phyloP scores from a whole-genome alignment of 805 yeast species.

The Myxozyma sirexii region DNA sequence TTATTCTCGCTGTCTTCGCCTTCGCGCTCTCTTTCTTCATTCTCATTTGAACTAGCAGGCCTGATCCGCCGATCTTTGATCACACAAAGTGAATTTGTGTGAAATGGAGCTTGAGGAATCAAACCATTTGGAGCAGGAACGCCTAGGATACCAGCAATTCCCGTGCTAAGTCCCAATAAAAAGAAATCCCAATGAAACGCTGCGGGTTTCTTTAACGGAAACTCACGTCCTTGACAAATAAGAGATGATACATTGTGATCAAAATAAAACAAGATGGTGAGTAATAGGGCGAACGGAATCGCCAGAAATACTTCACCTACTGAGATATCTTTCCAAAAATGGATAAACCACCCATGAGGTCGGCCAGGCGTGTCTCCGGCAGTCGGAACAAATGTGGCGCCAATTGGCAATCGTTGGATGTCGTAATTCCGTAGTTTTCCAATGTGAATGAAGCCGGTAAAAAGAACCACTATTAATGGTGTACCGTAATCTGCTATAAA shows the following conservation, averaged over 20 bases:
- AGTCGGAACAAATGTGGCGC: slow-evolving; percentile 78
- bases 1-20: not conserved
- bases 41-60: not conserved
- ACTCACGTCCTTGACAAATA: slow-evolving; percentile 83
- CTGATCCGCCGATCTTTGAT: slow-evolving; percentile 43
- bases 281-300: slow-evolving; percentile 83
- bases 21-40: not conserved
- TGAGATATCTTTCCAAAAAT: slow-evolving; percentile 68
- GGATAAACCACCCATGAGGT: slow-evolving; percentile 73
- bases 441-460: slow-evolving; percentile 90
- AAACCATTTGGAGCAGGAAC: slow-evolving; percentile 96
- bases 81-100: slow-evolving; percentile 75
- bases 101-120: slow-evolving; percentile 96
- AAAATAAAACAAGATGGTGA: slow-evolving; percentile 85
- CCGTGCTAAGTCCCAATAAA: slow-evolving; percentile 82
- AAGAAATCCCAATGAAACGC: slow-evolving; percentile 92
- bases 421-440: slow-evolving; percentile 63
- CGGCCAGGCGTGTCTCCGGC: slow-evolving; percentile 48
- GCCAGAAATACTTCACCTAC: slow-evolving; percentile 76
- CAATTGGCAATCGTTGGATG: slow-evolving; percentile 67
- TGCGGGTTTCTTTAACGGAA: slow-evolving; percentile 77
- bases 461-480: slow-evolving; percentile 80
- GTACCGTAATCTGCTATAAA: slow-evolving; percentile 84
- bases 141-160: slow-evolving; percentile 83
- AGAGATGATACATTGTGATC: slow-evolving; percentile 94